Evolutionary conservation across 1,284 basidiomycete species (phyloP).

Genomic region (Peniophora sp.): DNA sequence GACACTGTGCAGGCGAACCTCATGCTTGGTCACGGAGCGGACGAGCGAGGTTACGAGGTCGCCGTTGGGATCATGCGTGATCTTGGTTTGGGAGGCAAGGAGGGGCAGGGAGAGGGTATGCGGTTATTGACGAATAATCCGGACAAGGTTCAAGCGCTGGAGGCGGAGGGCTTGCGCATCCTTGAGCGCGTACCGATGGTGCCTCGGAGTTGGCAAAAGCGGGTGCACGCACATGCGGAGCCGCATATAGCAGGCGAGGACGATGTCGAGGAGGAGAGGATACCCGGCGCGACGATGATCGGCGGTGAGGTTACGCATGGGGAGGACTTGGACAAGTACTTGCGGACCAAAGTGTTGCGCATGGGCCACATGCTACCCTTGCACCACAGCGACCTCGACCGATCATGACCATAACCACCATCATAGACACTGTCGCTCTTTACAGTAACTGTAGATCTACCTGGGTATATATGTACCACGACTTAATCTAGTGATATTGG

Average conservation of each 20-base stretch:
- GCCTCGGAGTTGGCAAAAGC: constrained; percentile 78
- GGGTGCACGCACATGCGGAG: constrained; percentile 12
- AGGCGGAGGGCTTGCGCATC: constrained; percentile 77
- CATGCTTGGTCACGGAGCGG: constrained; percentile 90
- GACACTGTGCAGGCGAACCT: constrained; percentile 98
- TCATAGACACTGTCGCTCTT: constrained; percentile 27
- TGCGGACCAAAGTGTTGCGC: constrained; percentile 89
- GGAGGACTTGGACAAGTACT: constrained; percentile 89
- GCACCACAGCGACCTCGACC: constrained; percentile 22
- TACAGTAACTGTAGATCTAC: too few species aligned
- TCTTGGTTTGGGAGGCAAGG: constrained; percentile 64
- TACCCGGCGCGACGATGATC: constrained; percentile 75
- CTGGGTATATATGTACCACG: too few species aligned
- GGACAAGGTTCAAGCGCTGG: constrained; percentile 88
- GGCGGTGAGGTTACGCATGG: constrained; percentile 77
- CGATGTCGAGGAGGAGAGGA: constrained; percentile 27
- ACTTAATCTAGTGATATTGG: too few species aligned
- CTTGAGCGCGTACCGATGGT: constrained; percentile 91
- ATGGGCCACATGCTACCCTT: constrained; percentile 87
- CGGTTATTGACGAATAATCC: constrained; percentile 96
- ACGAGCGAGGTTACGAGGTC: constrained; percentile 90
- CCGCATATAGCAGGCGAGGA: constrained; percentile 15
- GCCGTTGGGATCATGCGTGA: constrained; percentile 88
- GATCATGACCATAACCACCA: constrained; percentile 2
- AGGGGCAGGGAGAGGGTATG: constrained; percentile 58